Percentiles rank a stretch among this genome's conserved stretches.
These are phyloP conservation scores for Calocybe gangraenosa DNA, from an alignment of 768 basidiomycete species.

Conservation along the genomic window DNA sequence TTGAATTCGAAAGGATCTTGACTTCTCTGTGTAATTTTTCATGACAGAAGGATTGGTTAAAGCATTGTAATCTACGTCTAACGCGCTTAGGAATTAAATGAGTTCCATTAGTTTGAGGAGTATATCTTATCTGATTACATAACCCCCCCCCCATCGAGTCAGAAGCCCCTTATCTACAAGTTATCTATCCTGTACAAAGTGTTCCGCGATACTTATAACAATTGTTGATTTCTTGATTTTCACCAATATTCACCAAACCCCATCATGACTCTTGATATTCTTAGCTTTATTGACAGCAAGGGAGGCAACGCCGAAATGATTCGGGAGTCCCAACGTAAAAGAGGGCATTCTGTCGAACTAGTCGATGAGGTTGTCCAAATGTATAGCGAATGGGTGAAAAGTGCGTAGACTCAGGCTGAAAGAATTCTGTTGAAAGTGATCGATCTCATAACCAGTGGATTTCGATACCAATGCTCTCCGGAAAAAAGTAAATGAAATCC, in stretches of 20 bases:
- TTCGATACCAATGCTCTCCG: constrained; percentile 75
- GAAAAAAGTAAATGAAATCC: constrained; percentile 84
- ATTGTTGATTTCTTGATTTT: neutral
- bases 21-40: too few species aligned
- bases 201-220: too few species aligned
- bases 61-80: too few species aligned
- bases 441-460: constrained; percentile 53
- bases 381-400: constrained; percentile 92
- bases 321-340: constrained; percentile 86
- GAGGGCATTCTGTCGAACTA: constrained; percentile 83
- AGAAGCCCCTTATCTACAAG: too few species aligned
- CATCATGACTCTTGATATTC: constrained; percentile 79
- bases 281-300: constrained; percentile 78
- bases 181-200: too few species aligned
- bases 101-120: too few species aligned
- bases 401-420: constrained; percentile 45
- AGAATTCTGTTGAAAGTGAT: constrained; percentile 4
- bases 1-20: too few species aligned
- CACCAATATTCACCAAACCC: constrained; percentile 1
- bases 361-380: constrained; percentile 93
- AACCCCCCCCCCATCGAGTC: too few species aligned
- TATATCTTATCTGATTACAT: too few species aligned
- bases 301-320: constrained; percentile 92
- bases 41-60: too few species aligned
- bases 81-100: too few species aligned